These are phyloP conservation scores for Scheffersomyces stipitis DNA, from an alignment of 805 yeast genomes.

Conservation along the genomic window DNA sequence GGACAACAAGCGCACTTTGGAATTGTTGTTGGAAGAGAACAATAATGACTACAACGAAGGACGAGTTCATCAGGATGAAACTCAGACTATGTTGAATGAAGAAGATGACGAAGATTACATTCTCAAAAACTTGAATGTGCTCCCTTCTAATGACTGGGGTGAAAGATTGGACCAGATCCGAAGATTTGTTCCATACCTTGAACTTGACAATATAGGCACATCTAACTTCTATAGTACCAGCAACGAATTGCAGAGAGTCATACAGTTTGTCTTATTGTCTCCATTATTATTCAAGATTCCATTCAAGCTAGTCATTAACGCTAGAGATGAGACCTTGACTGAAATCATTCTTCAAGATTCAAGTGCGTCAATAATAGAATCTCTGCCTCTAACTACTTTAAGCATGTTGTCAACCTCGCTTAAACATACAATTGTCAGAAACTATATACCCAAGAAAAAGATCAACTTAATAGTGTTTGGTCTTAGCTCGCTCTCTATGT, in stretches of 20 bases:
- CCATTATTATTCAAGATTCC: constrained; percentile 23
- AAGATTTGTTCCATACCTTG: constrained; percentile 26
- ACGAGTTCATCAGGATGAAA: too few relatives aligned
- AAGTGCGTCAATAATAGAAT: background rate
- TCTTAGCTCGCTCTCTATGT: constrained; percentile 29
- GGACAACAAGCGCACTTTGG: constrained; percentile 13
- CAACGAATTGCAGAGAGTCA: constrained; percentile 10
- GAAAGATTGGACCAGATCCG: constrained; percentile 12
- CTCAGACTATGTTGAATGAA: background rate
- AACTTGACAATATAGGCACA: constrained; percentile 13
- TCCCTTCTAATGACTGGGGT: constrained; percentile 35
- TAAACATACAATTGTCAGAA: constrained; percentile 13
- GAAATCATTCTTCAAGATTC: background rate
- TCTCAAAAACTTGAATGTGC: constrained; percentile 27
- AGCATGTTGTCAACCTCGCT: constrained; percentile 24
- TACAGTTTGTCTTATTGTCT: constrained; percentile 14
- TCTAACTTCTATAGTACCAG: constrained; percentile 9
- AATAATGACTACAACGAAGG: constrained; percentile 8
- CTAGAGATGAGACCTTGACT: constrained; percentile 9
- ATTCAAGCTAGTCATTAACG: constrained; percentile 13
- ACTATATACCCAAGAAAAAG: constrained; percentile 26
- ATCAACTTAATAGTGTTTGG: constrained; percentile 31
- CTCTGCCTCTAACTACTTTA: constrained; percentile 7
- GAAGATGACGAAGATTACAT: constrained; percentile 18
- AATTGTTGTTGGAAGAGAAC: constrained; percentile 20